A percentile compares a stretch with the other conserved stretches of the same genome.
These are phyloP conservation scores for Gardenia jasminoides DNA, from an alignment of 257 asterid species.

Conservation along the genomic window DNA sequence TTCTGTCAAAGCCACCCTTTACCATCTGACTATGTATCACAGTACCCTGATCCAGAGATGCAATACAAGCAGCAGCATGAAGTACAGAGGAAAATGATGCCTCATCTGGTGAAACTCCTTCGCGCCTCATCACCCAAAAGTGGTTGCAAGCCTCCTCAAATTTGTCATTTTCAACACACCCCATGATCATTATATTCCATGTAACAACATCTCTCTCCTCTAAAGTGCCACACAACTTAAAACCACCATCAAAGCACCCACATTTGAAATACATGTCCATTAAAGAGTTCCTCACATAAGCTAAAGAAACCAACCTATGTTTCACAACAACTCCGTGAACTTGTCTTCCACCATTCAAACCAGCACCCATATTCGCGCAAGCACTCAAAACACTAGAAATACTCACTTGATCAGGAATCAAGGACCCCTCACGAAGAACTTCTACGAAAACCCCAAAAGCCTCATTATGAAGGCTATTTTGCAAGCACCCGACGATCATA, in stretches of 20 bases:
- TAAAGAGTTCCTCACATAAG: conserved; percentile 42
- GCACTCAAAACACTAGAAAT: conserved; percentile 48
- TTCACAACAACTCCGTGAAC: conserved; percentile 42
- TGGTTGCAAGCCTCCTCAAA: conserved; percentile 47
- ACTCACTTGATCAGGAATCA: conserved; percentile 46
- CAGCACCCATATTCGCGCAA: conserved; percentile 33
- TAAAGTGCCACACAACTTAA: conserved; percentile 31
- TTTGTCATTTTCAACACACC: conserved; percentile 32
- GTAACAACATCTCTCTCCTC: conserved; percentile 43
- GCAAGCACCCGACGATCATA: conserved; percentile 42
- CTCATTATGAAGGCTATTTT: conserved; percentile 24
- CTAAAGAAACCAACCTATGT: conserved; percentile 38
- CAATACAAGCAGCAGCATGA: conserved; percentile 41
- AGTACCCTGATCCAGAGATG: conserved; percentile 37
- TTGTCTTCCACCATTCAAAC: conserved; percentile 37
- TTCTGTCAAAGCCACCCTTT: conserved; percentile 35
- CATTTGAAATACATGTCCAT: conserved; percentile 51
- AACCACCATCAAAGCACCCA: conserved; percentile 37
- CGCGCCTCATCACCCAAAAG: conserved; percentile 45
- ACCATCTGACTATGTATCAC: conserved; percentile 36
- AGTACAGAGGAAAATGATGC: conserved; percentile 43
- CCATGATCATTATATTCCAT: conserved; percentile 46
- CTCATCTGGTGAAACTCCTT: conserved; percentile 41
- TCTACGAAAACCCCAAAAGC: conserved; percentile 30
- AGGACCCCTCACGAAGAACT: conserved; percentile 25